Base-by-base conservation (phyloP, 768 basidiomycete species). In the Trametes cingulata region DNA sequence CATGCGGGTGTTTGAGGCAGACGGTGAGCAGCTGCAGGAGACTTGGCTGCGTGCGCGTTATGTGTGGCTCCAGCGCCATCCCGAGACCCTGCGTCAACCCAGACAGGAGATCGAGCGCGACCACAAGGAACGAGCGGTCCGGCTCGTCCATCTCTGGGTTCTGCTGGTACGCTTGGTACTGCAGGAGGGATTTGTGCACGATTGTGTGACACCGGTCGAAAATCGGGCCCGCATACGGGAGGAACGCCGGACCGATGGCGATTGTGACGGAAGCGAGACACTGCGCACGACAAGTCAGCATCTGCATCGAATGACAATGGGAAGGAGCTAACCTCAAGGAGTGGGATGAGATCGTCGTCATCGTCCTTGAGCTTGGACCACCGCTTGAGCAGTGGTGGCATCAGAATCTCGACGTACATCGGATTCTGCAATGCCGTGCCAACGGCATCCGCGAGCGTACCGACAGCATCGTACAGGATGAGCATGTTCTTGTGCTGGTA, bases 401-500 rank as follows among this genome's bases (percentile, higher is more conserved):
- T 96, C 65, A 99, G 76, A 63, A 98, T 95, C 41, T 97, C 93
- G 52, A 98, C 91, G 71, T 91, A 95, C 9, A 84, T 76, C 8
- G 92, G 83, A 71, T 95, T 92, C 69, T 90, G 87, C 62, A 99
- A 76, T 6, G 93, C 91, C 39, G 87, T 72, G 3, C 95, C 95
- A 43, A 99, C 97, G 4, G 95, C 94, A 70, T 99, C 97, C 7
- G 97, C 97, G 37, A 99, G 80, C 0, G 97, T 99, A 7, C 97
- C 97, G 46, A 99, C 90, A n/a, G 97, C 97, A 68, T 99, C 97
- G 70, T 98, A 98, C 33, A 99, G 77, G 61, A 98, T 99, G 65
- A 99, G 83, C 84, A 98, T 88, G 72, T 99, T 99, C 82, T 98
- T 98, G 75, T 97, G 95, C 71, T 99, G 97, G 74, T 99, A 99